phyloP scores from a whole-genome alignment of 805 yeast species.

The Jamesozyma lodderae region DNA sequence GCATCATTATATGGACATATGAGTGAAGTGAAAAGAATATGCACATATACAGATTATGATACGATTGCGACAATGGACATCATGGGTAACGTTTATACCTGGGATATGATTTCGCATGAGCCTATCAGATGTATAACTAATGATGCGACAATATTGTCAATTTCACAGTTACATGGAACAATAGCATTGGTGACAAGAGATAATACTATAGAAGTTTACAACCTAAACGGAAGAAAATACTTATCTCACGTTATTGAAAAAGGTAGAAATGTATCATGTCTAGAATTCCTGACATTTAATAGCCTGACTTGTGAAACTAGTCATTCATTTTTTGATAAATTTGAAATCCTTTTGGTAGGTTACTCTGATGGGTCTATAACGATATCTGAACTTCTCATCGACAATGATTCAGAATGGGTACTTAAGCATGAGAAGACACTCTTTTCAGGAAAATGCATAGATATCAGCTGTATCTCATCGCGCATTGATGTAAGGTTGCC shows the following conservation, averaged over 20 bases:
- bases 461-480: slow-evolving; percentile 12
- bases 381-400: slow-evolving; percentile 27
- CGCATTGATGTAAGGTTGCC: slow-evolving; percentile 4
- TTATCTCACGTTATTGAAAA: slow-evolving; percentile 14
- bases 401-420: slow-evolving; percentile 17
- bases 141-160: slow-evolving; percentile 30
- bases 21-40: slow-evolving; percentile 37
- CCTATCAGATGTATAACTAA: slow-evolving; percentile 35
- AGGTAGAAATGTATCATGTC: slow-evolving; percentile 18
- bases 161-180: slow-evolving; percentile 49
- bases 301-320: slow-evolving; percentile 10
- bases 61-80: slow-evolving; percentile 45
- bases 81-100: slow-evolving; percentile 46
- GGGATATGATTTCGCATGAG: slow-evolving; percentile 54
- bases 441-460: slow-evolving; percentile 12
- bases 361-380: slow-evolving; percentile 26
- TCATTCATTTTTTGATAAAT: slow-evolving; percentile 34
- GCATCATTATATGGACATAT: slow-evolving; percentile 49
- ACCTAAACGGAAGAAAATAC: slow-evolving; percentile 46
- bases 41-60: slow-evolving; percentile 44
- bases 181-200: slow-evolving; percentile 32
- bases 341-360: slow-evolving; percentile 33
- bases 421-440: slow-evolving; percentile 17
- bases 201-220: slow-evolving; percentile 29
- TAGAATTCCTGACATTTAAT: slow-evolving; percentile 21